Evolutionary conservation across 1,284 basidiomycete genomes (phyloP), one percentile per base, ranked within the genome.

Genomic region (Calocybe gambosa): DNA sequence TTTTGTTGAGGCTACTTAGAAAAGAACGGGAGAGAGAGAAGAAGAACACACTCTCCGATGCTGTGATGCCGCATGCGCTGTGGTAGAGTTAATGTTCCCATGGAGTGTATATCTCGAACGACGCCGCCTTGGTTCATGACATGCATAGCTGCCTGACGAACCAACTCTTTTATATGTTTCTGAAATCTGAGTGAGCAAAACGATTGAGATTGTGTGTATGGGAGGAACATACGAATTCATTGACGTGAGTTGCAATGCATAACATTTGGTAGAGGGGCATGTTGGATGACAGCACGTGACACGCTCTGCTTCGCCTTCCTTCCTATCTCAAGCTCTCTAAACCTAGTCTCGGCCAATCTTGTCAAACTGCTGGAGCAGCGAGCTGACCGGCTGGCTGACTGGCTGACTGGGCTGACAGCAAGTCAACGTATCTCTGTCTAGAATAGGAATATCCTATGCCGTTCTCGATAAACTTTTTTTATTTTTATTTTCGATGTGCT

Each of bases 241-340:
- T 64, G 53, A 82, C 81, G 61, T 91, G 89, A 3, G 77, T 75
- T 1, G 85, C 73, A 50, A 90, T 85, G 60, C 86, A 89, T 45
- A 89, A 59, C 73, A 91, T 77, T 60, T 88, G 78, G 66, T 91
- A 91, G 61, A 90, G 75, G 5, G 88, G 87, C 88, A 91, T 90
- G 39, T 54, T 60, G 6, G 18, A 25, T 33, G n/a, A 15, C 13
- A 25, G 13, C 40, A 26, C 41, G 53, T 50, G 53, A 51, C 53
- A n/a, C n/a, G n/a, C n/a, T n/a, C n/a, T n/a, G n/a, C n/a, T n/a
- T n/a, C n/a, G n/a, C n/a, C n/a, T n/a, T n/a, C n/a, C n/a, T n/a
- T n/a, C n/a, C n/a, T n/a, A n/a, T n/a, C n/a, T n/a, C n/a, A n/a
- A n/a, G n/a, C n/a, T n/a, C n/a, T n/a, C n/a, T n/a, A n/a, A n/a